Evolutionary conservation across 2,329 filamentous ascomycete genomes (phyloP).

Genomic region (Calonectria fujianensis): DNA sequence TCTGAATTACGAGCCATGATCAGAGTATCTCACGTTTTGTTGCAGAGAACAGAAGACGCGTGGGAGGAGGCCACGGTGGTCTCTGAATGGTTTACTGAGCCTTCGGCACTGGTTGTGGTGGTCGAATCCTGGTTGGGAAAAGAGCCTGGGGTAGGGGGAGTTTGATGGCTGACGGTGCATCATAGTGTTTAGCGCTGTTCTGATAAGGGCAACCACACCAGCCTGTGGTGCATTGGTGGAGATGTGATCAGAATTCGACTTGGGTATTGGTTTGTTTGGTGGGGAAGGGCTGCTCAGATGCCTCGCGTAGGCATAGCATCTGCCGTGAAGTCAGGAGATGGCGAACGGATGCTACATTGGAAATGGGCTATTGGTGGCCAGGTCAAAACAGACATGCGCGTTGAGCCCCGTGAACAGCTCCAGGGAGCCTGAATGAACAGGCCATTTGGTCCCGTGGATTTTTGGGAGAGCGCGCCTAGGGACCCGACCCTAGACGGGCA

Average conservation of each 20-base stretch:
- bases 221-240: slow-evolving; percentile 23
- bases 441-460: slow-evolving; percentile 36
- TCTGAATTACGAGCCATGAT: not conserved
- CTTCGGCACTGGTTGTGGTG: slow-evolving; percentile 10
- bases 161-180: slow-evolving; percentile 24
- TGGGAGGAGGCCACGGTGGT: not conserved
- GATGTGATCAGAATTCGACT: slow-evolving; percentile 21
- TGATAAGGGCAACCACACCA: slow-evolving; percentile 37
- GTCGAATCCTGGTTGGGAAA: slow-evolving; percentile 24
- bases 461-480: slow-evolving; percentile 10
- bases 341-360: slow-evolving; percentile 10
- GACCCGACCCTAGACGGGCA: slow-evolving; percentile 33
- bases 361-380: slow-evolving; percentile 6
- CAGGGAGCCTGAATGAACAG: slow-evolving; percentile 9
- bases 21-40: not conserved
- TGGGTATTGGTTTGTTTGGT: slow-evolving; percentile 21
- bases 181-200: slow-evolving; percentile 22
- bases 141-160: slow-evolving; percentile 25
- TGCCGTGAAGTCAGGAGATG: slow-evolving; percentile 33
- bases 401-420: slow-evolving; percentile 27
- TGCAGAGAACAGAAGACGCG: not conserved
- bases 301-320: slow-evolving; percentile 22
- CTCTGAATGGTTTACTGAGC: slow-evolving; percentile 18
- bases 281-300: slow-evolving; percentile 12
- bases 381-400: slow-evolving; percentile 13